Evolutionary conservation across 129 eudicot genomes (phyloP).

Genomic region (Smallanthus sonchifolius): DNA sequence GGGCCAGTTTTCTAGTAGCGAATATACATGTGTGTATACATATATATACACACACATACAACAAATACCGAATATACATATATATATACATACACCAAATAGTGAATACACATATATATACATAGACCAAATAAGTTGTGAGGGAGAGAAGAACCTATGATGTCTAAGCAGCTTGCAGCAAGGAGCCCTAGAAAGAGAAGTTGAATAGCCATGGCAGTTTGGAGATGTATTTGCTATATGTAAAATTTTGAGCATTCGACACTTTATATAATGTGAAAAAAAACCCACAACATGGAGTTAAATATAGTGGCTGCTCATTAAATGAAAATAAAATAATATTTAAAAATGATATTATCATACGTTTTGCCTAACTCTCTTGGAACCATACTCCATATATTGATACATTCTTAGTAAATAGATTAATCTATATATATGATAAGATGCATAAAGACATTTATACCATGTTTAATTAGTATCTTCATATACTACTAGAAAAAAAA

Average conservation of each 20-base stretch:
- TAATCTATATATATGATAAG: background rate
- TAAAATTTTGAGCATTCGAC: background rate
- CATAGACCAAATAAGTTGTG: background rate
- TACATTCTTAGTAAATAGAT: background rate
- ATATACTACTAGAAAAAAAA: too few relatives aligned
- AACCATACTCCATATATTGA: background rate
- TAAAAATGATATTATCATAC: background rate
- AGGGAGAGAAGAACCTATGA: constrained; percentile 13
- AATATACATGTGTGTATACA: too few relatives aligned
- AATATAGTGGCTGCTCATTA: constrained; percentile 16
- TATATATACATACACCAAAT: too few relatives aligned
- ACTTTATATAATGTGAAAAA: constrained; percentile 18
- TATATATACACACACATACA: too few relatives aligned
- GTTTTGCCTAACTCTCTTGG: background rate
- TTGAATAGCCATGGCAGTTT: constrained; percentile 7
- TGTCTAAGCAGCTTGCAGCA: constrained; percentile 7
- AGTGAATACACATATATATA: too few relatives aligned
- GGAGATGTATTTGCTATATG: constrained; percentile 27
- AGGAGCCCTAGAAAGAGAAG: constrained; percentile 24
- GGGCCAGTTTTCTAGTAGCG: too few relatives aligned
- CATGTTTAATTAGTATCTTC: too few relatives aligned
- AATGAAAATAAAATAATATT: background rate
- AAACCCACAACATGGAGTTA: background rate
- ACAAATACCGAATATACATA: too few relatives aligned
- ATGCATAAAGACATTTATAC: background rate